Conservation (phyloP, 306 rosid species). For the Malus domestica region ASM211411v1 NC_041804.1:28413501-28414000, state of each 20-base stretch:
- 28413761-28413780: background rate
- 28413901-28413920: background rate
- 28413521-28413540: constrained; percentile 55
- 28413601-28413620: constrained; percentile 55
- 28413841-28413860: background rate
- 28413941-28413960: background rate
- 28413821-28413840: background rate
- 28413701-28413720: constrained; percentile 24
- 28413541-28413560: constrained; percentile 84
- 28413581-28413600: constrained; percentile 64
- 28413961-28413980: too few relatives aligned
- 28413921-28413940: background rate
- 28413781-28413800: background rate
- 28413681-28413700: constrained; percentile 11
- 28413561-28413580: constrained; percentile 64
- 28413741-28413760: background rate
- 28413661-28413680: constrained; percentile 74
- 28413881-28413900: background rate
- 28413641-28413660: constrained; percentile 84
- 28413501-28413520: constrained; percentile 60
- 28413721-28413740: background rate
- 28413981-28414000: background rate
- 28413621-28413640: constrained; percentile 75
- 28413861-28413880: background rate
- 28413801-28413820: background rate